Base-by-base conservation (phyloP, 352 stramenopile species). In the Phytophthora niederhauseri region DNA sequence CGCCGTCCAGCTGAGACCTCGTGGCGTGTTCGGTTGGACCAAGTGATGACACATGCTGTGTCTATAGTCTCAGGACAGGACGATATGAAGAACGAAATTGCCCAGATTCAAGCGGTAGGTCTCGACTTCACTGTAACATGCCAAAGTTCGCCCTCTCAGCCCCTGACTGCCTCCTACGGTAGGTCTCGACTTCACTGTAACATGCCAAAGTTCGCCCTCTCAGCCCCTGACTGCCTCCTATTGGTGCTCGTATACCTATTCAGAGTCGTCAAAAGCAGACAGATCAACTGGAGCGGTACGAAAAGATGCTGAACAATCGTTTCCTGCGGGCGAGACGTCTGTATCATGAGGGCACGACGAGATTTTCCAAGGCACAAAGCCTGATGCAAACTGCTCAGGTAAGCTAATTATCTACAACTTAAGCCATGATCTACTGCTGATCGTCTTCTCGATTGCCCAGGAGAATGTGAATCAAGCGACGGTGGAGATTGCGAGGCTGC, bases 251-350 rank as follows among this genome's bases (percentile, higher is more conserved):
- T 17, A 12, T 24, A 63, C 1, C 15, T 43, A 36, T 57, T 20
- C 36, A 76, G 68, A 76, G 28, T 45, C 49, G 57, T 60, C 49
- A 68, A 4, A 52, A 52, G 4, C 69, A 84, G 12, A 30, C 52
- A 30, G 60, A 73, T 28, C 73, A 70, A 26, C 60, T 84, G n/a
- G 59, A 79, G 15, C 41, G 43, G 2, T 53, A 73, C 24, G 80
- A 87, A 46, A 84, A 78, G 38, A 46, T 67, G 24, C 50, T 87
- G 45, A 85, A 84, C 54, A 57, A 77, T 19, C 61, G 49, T 15
- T 74, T 67, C 51, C 12, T 75, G 45, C 67, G 58, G 30, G 53
- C 57, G 17, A 57, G 75, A 7, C 70, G 77, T 14, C 61, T 69
- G 34, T 80, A 76, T 41, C 36, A 81, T 67, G 77, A 84, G 36